phyloP scores from a whole-genome alignment of 495 filamentous ascomycete genomes.

The Geoglossum glabrum region DNA sequence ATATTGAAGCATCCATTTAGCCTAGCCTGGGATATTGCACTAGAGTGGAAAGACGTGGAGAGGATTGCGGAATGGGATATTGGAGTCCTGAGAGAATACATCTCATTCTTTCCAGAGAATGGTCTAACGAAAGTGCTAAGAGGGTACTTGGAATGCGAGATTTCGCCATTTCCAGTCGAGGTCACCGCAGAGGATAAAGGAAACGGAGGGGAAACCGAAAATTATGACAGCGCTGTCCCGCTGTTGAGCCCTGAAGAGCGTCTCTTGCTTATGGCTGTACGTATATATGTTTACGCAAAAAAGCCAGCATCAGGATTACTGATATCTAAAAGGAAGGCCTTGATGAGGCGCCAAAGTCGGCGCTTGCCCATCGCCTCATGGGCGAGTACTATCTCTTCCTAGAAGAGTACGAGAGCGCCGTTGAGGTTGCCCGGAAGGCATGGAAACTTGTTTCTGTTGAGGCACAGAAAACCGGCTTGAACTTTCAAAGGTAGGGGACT shows the following conservation, averaged over 20 bases:
- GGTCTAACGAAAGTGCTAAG: conserved; percentile 63
- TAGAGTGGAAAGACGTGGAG: conserved; percentile 76
- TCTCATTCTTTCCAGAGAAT: conserved; percentile 62
- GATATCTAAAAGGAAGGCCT: conserved; percentile 38
- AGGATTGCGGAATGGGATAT: conserved; percentile 51
- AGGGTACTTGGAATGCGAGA: conserved; percentile 60
- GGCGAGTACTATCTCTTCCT: conserved; percentile 65
- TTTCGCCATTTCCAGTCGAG: conserved; percentile 56
- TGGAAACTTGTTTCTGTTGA: conserved; percentile 37
- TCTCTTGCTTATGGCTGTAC: conserved; percentile 47
- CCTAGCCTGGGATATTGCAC: conserved; percentile 70
- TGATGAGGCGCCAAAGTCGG: conserved; percentile 43
- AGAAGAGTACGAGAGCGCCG: conserved; percentile 71
- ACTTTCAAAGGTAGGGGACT: conserved; percentile 29
- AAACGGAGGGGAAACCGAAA: conserved; percentile 18
- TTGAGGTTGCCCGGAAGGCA: conserved; percentile 58
- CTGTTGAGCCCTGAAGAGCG: conserved; percentile 48
- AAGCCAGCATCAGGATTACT: not conserved
- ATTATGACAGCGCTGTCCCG: conserved; percentile 19
- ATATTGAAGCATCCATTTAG: conserved; percentile 86
- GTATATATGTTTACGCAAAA: not conserved
- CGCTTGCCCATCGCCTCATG: conserved; percentile 68
- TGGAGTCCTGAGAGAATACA: conserved; percentile 55
- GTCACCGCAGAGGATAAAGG: conserved; percentile 12
- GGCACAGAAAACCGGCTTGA: conserved; percentile 40